A percentile compares a stretch with the other conserved stretches of the same genome.
Conservation (phyloP, 2,329 filamentous ascomycete genomes). For the Fusarium multiceps region DNA sequence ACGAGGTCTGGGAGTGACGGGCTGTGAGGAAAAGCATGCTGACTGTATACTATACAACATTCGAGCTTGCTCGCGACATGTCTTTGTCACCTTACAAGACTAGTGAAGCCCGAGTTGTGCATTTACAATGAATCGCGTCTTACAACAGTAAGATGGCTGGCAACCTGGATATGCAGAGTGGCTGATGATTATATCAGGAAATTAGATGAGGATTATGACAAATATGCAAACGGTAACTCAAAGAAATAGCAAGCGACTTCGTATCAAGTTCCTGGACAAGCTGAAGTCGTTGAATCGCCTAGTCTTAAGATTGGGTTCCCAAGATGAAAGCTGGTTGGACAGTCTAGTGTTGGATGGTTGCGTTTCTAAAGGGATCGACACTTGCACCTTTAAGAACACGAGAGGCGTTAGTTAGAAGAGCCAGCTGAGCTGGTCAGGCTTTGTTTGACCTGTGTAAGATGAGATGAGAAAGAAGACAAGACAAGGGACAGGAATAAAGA, state of each 20-base stretch:
- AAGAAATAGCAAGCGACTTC: slow-evolving; percentile 3
- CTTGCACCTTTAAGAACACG: slow-evolving; percentile 30
- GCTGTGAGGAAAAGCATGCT: slow-evolving; percentile 4
- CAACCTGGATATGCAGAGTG: not conserved
- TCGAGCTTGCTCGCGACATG: slow-evolving; percentile 1
- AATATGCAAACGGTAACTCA: slow-evolving; percentile 17
- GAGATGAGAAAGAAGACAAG: not conserved
- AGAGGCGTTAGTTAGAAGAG: slow-evolving; percentile 31
- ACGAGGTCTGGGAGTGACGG: slow-evolving; percentile 1
- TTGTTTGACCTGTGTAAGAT: not conserved
- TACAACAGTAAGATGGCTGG: slow-evolving; percentile 3
- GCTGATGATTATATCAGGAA: slow-evolving; percentile 1
- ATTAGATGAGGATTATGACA: not conserved
- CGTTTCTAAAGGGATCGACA: slow-evolving; percentile 32
- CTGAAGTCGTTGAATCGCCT: slow-evolving; percentile 8
- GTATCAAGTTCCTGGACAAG: slow-evolving; percentile 3
- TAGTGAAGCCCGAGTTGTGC: slow-evolving; percentile 12
- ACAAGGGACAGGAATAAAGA: not conserved
- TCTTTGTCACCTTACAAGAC: slow-evolving; percentile 6
- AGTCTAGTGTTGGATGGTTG: slow-evolving; percentile 12
- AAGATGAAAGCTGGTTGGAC: slow-evolving; percentile 24
- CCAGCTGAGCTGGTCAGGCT: slow-evolving; percentile 10
- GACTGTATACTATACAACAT: slow-evolving; percentile 10
- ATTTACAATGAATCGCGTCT: slow-evolving; percentile 19
- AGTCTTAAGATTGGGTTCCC: slow-evolving; percentile 24